Evolutionary conservation across 169 alveolate genomes (phyloP), one percentile per base, ranked within the genome.

Genomic region (Plasmodium cynomolgi): DNA sequence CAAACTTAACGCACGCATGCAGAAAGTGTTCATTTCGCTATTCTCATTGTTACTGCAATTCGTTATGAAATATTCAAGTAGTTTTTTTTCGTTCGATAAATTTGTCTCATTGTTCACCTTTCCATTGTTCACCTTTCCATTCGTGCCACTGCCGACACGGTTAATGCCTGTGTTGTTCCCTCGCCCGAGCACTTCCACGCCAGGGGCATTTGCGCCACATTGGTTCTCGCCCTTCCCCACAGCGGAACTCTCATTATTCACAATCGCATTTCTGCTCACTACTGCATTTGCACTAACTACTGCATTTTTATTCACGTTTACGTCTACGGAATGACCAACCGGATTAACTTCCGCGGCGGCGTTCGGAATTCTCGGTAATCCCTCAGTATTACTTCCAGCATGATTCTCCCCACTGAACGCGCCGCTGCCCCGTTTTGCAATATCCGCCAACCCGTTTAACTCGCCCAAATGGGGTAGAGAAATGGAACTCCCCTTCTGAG

Each of bases 1-100:
- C 74, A 75, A 34, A 29, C 74, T 75, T 44, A 86, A 77, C 26
- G 58, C 71, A 7, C 62, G 81, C 71, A 50, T 86, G 81, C 58
- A 77, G 15, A 9, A 77, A 34, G n/a, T 20, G 86, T 9, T 77
- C 81, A 86, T 33, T 74, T 31, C 31, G 13, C 68, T 39, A 15
- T 33, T 13, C 50, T 17, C 58, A 31, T 73, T 84, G 68, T 73
- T 73, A 47, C 31, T 74, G 79, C 39, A 68, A 68, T 33, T 29
- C 23, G 54, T 73, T 29, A 41, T 75, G 80, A 44, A 74, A 39
- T 31, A 5, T 26, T 84, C 93, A 47, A 84, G 77, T 29, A 37
- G 11, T 17, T 39, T 50, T 11, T 47, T 31, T 73, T 74, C 75
- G 20, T 72, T 47, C 3, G 20, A 71, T 39, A 84, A 23, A 82